Base-by-base conservation (phyloP, 371 early-diverging fungal species). In the Mortierella sp. region DNA sequence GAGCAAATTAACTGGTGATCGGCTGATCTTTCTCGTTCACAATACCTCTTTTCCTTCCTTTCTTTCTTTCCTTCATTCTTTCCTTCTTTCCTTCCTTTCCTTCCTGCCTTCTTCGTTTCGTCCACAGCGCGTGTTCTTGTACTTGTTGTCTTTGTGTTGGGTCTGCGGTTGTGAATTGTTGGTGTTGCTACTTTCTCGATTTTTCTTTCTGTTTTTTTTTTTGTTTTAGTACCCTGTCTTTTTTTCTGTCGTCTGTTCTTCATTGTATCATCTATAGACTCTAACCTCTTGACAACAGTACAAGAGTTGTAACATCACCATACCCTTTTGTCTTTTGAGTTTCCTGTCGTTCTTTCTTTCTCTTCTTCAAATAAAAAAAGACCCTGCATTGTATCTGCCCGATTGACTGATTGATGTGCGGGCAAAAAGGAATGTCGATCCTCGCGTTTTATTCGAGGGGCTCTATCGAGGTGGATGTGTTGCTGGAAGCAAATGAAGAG, bases 1-100 rank as follows among this genome's bases (percentile, higher is more conserved):
- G 82, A 67, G 42, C 61, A 71, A 57, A 59, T 68, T 57, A 41
- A 50, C 13, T 61, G 55, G 50, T 71, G 54, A 59, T 34, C 34
- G 10, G 34, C 34, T 7, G 34, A 4, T 10, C 34, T 34, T 10
- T 7, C 10, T 34, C 10, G 34, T 10, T 10, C 24, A 16, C 14
- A 38, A 46, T 21, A 28, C 21, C 9, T 13, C 23, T 8, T 39
- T 48, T 13, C 34, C 19, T 41, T 19, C 16, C 34, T 45, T 19
- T 16, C 42, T 54, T 26, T 52, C 13, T 49, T n/a, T 54, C 18
- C 23, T 49, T 19, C 28, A 16, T 21, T 57, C 10, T 47, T 47
- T 53, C 23, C n/a, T 23, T 28, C 24, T 38, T 41, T 52, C 2
- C 5, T 34, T 50, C 12, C 12, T 1, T 23, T 26, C 34, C 6